These are phyloP conservation scores for Grosmannia serpens DNA, from an alignment of 2,329 filamentous ascomycete species.

Conservation along the genomic window DNA sequence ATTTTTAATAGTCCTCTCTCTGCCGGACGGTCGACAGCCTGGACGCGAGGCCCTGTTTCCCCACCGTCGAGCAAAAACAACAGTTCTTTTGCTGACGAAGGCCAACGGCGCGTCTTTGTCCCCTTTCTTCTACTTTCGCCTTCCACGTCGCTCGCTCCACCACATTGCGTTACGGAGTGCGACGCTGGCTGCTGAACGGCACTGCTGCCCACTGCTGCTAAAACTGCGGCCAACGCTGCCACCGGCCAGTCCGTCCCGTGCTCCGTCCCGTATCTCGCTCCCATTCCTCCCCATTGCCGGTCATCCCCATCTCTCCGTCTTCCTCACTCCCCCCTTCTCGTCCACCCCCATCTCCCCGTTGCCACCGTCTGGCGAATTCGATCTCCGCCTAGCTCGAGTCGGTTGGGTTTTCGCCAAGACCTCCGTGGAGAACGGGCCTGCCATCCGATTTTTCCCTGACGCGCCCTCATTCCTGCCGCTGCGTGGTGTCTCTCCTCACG, in stretches of 20 bases:
- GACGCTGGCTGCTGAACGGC: not conserved
- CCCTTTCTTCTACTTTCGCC: constrained; percentile 1
- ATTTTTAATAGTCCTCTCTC: not conserved
- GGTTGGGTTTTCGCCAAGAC: not conserved
- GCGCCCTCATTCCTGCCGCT: not conserved
- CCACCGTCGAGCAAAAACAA: not conserved
- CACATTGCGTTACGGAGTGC: not conserved
- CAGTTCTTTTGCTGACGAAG: not conserved
- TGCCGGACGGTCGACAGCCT: not conserved
- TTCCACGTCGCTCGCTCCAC: not conserved
- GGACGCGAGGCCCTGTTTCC: not conserved
- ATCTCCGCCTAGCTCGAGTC: not conserved
- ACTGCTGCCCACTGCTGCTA: not conserved
- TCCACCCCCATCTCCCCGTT: not conserved
- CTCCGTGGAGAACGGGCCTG: not conserved
- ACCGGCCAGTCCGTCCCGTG: constrained; percentile 4
- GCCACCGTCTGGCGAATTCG: not conserved
- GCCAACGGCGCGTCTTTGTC: not conserved
- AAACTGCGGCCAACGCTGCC: no score
- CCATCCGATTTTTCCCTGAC: not conserved
- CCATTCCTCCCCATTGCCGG: not conserved
- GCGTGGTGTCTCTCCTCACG: not conserved
- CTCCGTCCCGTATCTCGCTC: not conserved
- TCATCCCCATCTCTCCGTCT: not conserved
- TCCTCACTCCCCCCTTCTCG: not conserved